Evolutionary conservation across 306 rosid species (phyloP).

Genomic region (Albizia julibrissin): DNA sequence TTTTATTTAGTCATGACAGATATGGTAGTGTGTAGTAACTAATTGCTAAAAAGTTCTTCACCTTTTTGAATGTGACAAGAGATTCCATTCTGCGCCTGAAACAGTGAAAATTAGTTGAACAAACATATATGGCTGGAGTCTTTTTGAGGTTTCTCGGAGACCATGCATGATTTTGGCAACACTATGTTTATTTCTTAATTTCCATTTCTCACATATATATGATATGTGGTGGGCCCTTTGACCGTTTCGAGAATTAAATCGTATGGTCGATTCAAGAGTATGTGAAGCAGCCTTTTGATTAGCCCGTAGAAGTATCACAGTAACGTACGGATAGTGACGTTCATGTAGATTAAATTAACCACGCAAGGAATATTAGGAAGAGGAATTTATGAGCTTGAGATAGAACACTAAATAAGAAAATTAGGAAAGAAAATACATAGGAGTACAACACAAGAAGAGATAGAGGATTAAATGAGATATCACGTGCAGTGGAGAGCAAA

Average conservation of each 20-base stretch:
- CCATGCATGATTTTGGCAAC: slow-evolving; percentile 12
- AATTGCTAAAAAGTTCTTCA: slow-evolving; percentile 27
- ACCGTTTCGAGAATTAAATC: neutral
- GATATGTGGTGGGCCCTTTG: neutral
- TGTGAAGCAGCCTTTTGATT: neutral
- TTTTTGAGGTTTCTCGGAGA: slow-evolving; percentile 4
- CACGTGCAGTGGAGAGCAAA: slow-evolving; percentile 28
- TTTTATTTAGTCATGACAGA: neutral
- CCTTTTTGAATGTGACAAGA: slow-evolving; percentile 16
- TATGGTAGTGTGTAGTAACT: neutral
- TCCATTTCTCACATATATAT: neutral
- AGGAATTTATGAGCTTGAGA: neutral
- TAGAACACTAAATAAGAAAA: neutral
- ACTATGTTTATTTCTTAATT: neutral
- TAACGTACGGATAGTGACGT: neutral
- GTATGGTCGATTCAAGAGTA: neutral
- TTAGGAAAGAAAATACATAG: neutral
- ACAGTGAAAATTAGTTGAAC: slow-evolving; percentile 23
- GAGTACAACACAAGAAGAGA: neutral
- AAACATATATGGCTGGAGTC: slow-evolving; percentile 9
- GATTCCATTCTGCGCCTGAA: slow-evolving; percentile 13
- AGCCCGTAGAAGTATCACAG: neutral
- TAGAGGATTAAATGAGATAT: neutral
- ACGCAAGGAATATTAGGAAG: neutral
- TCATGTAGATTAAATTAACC: neutral